A percentile compares a stretch with the other conserved stretches of the same genome.
Conservation (phyloP, 345 rosid genomes). For the Salix udensis region DNA sequence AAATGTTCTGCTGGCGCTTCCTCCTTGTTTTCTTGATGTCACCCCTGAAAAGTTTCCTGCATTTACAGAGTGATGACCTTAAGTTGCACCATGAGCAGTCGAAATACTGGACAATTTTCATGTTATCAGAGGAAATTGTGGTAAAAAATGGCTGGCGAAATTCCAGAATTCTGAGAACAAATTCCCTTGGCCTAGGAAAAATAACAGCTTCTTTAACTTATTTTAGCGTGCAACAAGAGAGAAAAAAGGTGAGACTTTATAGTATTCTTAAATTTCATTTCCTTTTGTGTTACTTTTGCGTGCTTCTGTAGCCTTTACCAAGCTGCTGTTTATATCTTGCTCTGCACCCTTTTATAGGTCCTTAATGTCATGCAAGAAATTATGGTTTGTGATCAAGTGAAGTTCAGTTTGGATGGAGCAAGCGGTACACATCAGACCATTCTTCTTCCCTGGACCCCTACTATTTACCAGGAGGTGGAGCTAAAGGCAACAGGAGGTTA, state of each 20-base stretch:
- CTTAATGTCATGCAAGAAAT: conserved; percentile 71
- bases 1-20: conserved; percentile 1
- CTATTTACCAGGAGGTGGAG: conserved; percentile 77
- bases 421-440: conserved; percentile 35
- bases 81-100: conserved; percentile 52
- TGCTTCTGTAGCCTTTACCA: neutral
- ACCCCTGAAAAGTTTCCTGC: conserved; percentile 27
- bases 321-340: conserved; percentile 7
- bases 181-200: conserved; percentile 66
- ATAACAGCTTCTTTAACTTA: conserved; percentile 68
- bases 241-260: conserved; percentile 51
- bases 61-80: conserved; percentile 69
- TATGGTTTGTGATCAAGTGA: conserved; percentile 70
- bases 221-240: conserved; percentile 41
- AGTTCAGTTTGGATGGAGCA: conserved; percentile 44
- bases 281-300: neutral
- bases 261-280: neutral
- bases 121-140: conserved; percentile 44
- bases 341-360: conserved; percentile 44
- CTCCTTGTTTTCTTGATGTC: conserved; percentile 24
- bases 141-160: conserved; percentile 49
- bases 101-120: conserved; percentile 50
- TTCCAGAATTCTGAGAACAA: conserved; percentile 56
- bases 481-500: conserved; percentile 77
- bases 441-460: conserved; percentile 82